Base-by-base conservation (phyloP, 2,329 filamentous ascomycete genomes). In the Aspergillus japonicus region DNA sequence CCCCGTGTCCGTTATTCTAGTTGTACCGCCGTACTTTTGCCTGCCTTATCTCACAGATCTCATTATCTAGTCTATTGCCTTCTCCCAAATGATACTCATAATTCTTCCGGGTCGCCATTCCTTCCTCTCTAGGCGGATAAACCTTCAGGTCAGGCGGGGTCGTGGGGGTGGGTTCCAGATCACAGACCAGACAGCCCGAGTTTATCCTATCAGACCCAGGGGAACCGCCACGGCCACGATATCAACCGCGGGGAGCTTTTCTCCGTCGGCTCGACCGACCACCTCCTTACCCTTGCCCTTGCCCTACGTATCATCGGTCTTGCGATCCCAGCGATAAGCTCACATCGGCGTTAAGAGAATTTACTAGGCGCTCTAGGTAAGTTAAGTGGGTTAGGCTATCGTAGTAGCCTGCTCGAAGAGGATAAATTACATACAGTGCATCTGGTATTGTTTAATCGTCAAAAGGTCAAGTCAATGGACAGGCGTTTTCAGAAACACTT, bases 181-280 rank as follows among this genome's bases (percentile, higher is more conserved):
- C 61, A 50, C 50, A 60, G 47, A 33, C 29, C 49, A 24, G 54
- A 29, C 57, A 58, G 47, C 54, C 59, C 59, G 61, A 62, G 29
- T 59, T 50, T 63, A 64, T 57, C 65, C 65, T 66, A 63, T 66
- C 62, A 66, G 47, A 50, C 47, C 48, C 44, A 23, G 33, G 31
- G 47, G 50, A 57, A 54, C 39, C 48, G 51, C 56, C 64, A 64
- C 63, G 62, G 51, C 56, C 64, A 64, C 63, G 62, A 64, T 62
- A 59, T 58, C 56, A 50, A 59, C 57, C 58, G 59, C 48, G 47
- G 53, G 33, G 53, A 29, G 53, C 42, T 55, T 55, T 55, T 47
- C 47, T 55, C 53, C 53, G 53, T 48, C 53, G 53, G 53, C 39
- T 44, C 16, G 19, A 44, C 39, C 39, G 39, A 19, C 33, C 33